Evolutionary conservation across 352 stramenopile genomes (phyloP).

Genomic region (Thalassiosira exigua): DNA sequence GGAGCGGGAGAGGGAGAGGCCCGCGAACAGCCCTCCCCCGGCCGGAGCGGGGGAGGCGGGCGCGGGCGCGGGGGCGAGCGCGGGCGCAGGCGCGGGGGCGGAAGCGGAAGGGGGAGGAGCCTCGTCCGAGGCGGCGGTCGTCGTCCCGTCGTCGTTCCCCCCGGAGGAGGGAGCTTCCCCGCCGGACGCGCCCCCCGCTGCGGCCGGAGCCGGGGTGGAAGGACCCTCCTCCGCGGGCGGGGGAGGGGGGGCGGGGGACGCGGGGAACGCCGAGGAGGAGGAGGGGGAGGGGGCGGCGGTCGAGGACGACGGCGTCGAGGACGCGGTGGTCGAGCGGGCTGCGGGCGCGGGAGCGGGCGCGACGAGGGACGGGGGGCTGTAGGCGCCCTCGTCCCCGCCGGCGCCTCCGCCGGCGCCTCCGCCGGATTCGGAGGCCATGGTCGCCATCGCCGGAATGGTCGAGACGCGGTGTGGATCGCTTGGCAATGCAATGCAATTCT

Average conservation of each 20-base stretch:
- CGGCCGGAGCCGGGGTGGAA: neutral
- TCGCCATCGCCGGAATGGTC: neutral
- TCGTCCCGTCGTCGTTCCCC: neutral
- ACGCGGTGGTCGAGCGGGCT: neutral
- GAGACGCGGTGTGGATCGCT: neutral
- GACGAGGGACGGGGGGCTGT: neutral
- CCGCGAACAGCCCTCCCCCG: slow-evolving; percentile 18
- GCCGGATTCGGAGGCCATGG: neutral
- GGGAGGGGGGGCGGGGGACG: neutral
- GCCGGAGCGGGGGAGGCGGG: neutral
- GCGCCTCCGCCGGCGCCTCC: too few species aligned
- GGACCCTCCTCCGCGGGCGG: neutral
- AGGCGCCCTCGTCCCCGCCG: too few species aligned
- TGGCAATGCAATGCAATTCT: too few species aligned
- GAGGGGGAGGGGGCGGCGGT: neutral
- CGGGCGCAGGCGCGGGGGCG: neutral
- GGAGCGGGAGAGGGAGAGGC: slow-evolving; percentile 18
- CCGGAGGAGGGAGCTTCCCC: neutral
- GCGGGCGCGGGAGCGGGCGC: neutral
- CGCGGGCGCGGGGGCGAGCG: neutral
- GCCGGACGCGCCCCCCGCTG: neutral
- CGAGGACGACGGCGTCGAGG: neutral
- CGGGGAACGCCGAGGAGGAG: neutral
- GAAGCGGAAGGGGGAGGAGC: neutral
- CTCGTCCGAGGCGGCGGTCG: neutral